Evolutionary conservation across 2,329 filamentous ascomycete genomes (phyloP).

Genomic region (Neoscytalidium dimidiatum): DNA sequence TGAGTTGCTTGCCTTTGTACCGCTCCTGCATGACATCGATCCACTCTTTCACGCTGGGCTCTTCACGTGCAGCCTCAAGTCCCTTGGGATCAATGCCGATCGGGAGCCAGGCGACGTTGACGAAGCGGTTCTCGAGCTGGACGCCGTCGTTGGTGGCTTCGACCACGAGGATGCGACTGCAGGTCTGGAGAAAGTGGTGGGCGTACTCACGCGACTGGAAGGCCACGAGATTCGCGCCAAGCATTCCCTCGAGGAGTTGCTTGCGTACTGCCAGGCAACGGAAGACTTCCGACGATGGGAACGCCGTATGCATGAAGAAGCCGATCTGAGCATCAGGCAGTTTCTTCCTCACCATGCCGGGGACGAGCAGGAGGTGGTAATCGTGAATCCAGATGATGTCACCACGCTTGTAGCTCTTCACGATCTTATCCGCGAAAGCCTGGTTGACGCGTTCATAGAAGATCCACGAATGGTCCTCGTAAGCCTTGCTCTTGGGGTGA

Average conservation of each 20-base stretch:
- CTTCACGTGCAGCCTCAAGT: constrained; percentile 69
- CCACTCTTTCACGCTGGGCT: constrained; percentile 75
- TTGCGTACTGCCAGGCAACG: constrained; percentile 85
- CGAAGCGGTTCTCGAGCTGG: constrained; percentile 88
- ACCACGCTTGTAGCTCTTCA: constrained; percentile 89
- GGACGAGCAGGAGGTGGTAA: constrained; percentile 89
- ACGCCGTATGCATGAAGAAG: constrained; percentile 93
- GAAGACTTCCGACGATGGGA: constrained; percentile 95
- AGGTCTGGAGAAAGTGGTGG: constrained; percentile 92
- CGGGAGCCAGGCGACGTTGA: constrained; percentile 80
- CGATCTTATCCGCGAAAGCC: constrained; percentile 86
- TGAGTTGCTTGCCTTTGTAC: constrained; percentile 85
- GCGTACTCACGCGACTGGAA: constrained; percentile 95
- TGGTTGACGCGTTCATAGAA: constrained; percentile 93
- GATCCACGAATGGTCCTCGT: constrained; percentile 94
- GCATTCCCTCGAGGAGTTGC: constrained; percentile 85
- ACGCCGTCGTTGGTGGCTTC: constrained; percentile 87
- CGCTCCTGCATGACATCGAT: constrained; percentile 77
- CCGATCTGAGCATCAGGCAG: constrained; percentile 92
- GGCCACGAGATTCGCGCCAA: constrained; percentile 87
- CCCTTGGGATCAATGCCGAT: constrained; percentile 89
- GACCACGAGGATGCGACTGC: constrained; percentile 85
- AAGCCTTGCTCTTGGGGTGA: constrained; percentile 96
- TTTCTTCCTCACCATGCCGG: constrained; percentile 85
- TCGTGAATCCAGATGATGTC: constrained; percentile 96